These are phyloP conservation scores for Cryphonectria parasitica DNA, from an alignment of 2,329 filamentous ascomycete species.

Conservation along the genomic window DNA sequence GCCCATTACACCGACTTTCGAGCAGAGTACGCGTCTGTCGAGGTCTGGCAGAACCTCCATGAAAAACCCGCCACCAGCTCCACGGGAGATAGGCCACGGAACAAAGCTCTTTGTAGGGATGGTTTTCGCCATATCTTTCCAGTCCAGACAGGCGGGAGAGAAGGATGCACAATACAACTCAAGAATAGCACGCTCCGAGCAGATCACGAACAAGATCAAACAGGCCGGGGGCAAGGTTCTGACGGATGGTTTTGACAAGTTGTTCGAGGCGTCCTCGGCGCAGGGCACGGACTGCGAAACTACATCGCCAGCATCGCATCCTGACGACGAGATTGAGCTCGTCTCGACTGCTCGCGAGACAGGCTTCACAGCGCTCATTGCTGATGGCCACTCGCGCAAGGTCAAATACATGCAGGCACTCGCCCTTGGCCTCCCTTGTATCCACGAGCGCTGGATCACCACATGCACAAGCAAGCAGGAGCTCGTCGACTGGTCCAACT, in stretches of 20 bases:
- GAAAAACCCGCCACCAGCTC: constrained; percentile 24
- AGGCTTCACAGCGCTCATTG: constrained; percentile 84
- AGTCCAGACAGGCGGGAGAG: constrained; percentile 53
- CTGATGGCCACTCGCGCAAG: constrained; percentile 83
- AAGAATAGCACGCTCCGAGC: constrained; percentile 45
- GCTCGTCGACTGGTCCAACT: constrained; percentile 76
- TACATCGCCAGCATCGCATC: constrained; percentile 33
- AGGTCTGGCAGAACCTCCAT: constrained; percentile 31
- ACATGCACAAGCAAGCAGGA: constrained; percentile 66
- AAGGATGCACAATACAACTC: constrained; percentile 53
- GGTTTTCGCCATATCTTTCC: constrained; percentile 84
- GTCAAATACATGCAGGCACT: constrained; percentile 95
- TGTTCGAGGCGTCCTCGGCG: constrained; percentile 64
- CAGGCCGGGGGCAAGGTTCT: constrained; percentile 75
- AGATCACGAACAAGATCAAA: constrained; percentile 64
- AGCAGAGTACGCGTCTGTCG: constrained; percentile 42
- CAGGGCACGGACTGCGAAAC: constrained; percentile 35
- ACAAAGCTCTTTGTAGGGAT: constrained; percentile 71
- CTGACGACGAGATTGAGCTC: constrained; percentile 53
- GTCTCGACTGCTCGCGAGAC: constrained; percentile 55
- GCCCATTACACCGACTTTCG: constrained; percentile 41
- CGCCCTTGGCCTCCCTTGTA: constrained; percentile 83
- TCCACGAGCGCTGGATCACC: constrained; percentile 80
- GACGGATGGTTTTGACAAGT: constrained; percentile 75
- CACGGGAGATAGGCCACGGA: constrained; percentile 23